Conservation (phyloP, 2,329 filamentous ascomycete genomes). For the Periconia macrospinosa region DNA sequence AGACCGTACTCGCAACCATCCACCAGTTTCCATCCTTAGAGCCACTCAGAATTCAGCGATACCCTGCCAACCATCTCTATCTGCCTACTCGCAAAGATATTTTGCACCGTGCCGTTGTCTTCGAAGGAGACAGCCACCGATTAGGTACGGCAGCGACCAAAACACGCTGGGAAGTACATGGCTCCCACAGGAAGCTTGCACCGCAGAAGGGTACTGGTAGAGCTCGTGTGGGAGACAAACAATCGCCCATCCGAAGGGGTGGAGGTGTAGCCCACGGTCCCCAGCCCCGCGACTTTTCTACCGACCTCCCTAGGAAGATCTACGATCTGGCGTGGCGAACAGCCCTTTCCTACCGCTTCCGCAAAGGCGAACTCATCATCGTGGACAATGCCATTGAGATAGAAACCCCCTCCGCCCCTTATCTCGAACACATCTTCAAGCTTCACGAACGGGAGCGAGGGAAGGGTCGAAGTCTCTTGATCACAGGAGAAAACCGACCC, state of each 20-base stretch:
- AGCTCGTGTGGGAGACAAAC: slow-evolving; percentile 78
- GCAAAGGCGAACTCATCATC: slow-evolving; percentile 82
- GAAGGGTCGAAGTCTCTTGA: slow-evolving; percentile 30
- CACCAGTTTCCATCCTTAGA: slow-evolving; percentile 90
- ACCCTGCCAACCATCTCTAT: slow-evolving; percentile 79
- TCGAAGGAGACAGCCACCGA: slow-evolving; percentile 85
- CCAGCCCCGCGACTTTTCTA: slow-evolving; percentile 86
- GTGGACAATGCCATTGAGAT: slow-evolving; percentile 79
- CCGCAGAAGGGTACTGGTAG: slow-evolving; percentile 84
- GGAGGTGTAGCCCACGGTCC: slow-evolving; percentile 92
- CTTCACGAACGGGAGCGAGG: slow-evolving; percentile 59
- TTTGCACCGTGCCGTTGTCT: slow-evolving; percentile 87
- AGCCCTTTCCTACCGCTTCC: slow-evolving; percentile 88
- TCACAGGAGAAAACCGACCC: slow-evolving; percentile 32
- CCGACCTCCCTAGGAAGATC: slow-evolving; percentile 79
- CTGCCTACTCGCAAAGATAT: slow-evolving; percentile 89
- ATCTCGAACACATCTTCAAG: slow-evolving; percentile 69
- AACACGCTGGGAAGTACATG: slow-evolving; percentile 73
- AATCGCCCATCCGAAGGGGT: slow-evolving; percentile 79
- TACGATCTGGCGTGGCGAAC: slow-evolving; percentile 97
- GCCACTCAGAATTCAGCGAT: slow-evolving; percentile 75
- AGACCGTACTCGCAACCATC: slow-evolving; percentile 77
- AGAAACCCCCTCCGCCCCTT: slow-evolving; percentile 62
- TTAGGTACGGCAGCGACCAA: slow-evolving; percentile 67
- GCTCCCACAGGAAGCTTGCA: slow-evolving; percentile 78